Evolutionary conservation across 2,329 filamentous ascomycete genomes (phyloP).

Genomic region (Eutypa lata): DNA sequence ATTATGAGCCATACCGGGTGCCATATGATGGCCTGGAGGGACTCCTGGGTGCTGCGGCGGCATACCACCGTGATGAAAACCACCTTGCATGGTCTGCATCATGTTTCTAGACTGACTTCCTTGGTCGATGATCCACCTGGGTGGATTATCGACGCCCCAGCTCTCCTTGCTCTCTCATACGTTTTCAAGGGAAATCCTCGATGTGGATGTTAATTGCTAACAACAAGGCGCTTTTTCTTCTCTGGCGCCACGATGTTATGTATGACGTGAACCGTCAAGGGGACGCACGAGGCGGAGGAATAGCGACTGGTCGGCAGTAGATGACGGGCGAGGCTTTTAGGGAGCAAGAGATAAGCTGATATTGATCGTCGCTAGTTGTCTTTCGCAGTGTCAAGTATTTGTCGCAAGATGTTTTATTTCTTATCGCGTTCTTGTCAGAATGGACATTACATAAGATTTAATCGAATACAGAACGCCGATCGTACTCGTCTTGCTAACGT

Average conservation of each 20-base stretch:
- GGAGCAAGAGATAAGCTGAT: no score
- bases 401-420: background rate
- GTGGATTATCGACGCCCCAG: constrained; percentile 56
- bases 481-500: background rate
- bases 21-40: constrained; percentile 62
- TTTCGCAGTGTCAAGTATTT: no score
- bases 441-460: no score
- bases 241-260: background rate
- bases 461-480: background rate
- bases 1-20: constrained; percentile 62
- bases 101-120: constrained; percentile 39
- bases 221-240: background rate
- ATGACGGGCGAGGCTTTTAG: no score
- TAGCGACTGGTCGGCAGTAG: no score
- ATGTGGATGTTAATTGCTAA: background rate
- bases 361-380: no score
- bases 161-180: constrained; percentile 46
- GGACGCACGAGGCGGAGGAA: no score
- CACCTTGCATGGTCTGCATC: constrained; percentile 68
- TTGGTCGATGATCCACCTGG: constrained; percentile 52
- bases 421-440: background rate
- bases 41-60: constrained; percentile 66
- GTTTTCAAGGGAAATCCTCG: constrained; percentile 17
- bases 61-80: constrained; percentile 65
- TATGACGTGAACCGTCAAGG: no score